phyloP scores from a whole-genome alignment of 345 rosid genomes.

The Alliaria petiolata region DNA sequence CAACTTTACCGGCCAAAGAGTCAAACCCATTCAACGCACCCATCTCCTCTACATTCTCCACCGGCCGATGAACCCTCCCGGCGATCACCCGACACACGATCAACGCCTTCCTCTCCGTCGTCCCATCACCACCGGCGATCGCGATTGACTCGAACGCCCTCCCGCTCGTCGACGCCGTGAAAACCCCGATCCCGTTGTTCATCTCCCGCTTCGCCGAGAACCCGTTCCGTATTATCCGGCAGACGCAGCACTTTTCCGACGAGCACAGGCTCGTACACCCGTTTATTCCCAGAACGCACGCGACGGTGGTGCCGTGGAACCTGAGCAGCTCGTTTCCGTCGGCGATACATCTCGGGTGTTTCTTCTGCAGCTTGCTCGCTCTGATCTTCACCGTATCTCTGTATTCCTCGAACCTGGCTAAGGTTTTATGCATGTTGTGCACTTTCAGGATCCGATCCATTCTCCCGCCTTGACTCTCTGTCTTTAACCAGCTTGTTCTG shows the following conservation, averaged over 20 bases:
- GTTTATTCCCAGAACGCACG: slow-evolving; percentile 73
- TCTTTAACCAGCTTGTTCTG: slow-evolving; percentile 72
- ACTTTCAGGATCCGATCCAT: slow-evolving; percentile 88
- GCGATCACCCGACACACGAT: slow-evolving; percentile 95
- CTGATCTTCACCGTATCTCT: slow-evolving; percentile 77
- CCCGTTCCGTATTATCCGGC: slow-evolving; percentile 71
- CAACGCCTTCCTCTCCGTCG: slow-evolving; percentile 67
- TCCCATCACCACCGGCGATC: slow-evolving; percentile 35
- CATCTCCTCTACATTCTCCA: slow-evolving; percentile 77
- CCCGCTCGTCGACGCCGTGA: slow-evolving; percentile 93
- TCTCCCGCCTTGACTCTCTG: slow-evolving; percentile 69
- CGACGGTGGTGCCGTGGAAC: slow-evolving; percentile 76
- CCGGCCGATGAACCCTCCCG: slow-evolving; percentile 93
- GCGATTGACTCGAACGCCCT: slow-evolving; percentile 71
- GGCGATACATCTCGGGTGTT: slow-evolving; percentile 89
- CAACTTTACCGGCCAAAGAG: slow-evolving; percentile 94
- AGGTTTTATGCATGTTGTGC: slow-evolving; percentile 88
- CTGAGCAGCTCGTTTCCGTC: slow-evolving; percentile 96
- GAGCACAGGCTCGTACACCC: slow-evolving; percentile 74
- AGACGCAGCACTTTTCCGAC: slow-evolving; percentile 71
- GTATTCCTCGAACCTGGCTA: slow-evolving; percentile 88
- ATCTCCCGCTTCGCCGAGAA: slow-evolving; percentile 81
- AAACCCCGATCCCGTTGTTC: slow-evolving; percentile 77
- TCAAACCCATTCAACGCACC: slow-evolving; percentile 82
- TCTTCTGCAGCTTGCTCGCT: slow-evolving; percentile 87